Evolutionary conservation across 495 filamentous ascomycete genomes (phyloP).

Genomic region (Eremomyces bilateralis): DNA sequence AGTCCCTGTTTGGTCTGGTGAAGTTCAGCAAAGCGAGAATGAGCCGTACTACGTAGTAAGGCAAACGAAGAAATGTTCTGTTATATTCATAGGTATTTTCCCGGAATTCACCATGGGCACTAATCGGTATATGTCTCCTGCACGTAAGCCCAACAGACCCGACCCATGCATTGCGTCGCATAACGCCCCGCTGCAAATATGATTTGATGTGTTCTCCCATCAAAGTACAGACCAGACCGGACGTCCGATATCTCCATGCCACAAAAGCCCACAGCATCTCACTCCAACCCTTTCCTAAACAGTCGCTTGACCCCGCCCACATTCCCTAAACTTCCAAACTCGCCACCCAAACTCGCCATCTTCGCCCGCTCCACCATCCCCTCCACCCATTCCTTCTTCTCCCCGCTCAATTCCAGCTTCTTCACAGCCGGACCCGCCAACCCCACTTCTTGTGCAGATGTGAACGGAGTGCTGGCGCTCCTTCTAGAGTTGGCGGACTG

Average conservation of each 20-base stretch:
- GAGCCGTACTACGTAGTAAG: no score
- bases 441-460: slow-evolving; percentile 37
- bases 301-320: neutral
- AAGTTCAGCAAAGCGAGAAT: no score
- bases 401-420: slow-evolving; percentile 34
- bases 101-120: no score
- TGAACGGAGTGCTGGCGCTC: slow-evolving; percentile 29
- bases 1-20: no score
- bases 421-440: slow-evolving; percentile 39
- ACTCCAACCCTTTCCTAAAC: slow-evolving; percentile 1
- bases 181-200: neutral
- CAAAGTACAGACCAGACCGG: neutral
- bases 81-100: no score
- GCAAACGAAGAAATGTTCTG: no score
- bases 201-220: neutral
- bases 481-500: slow-evolving; percentile 18
- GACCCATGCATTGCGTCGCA: neutral
- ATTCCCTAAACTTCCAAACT: neutral
- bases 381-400: slow-evolving; percentile 50
- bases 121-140: neutral
- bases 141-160: neutral
- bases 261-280: neutral
- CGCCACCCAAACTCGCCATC: slow-evolving; percentile 1
- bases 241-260: neutral
- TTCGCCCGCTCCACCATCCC: slow-evolving; percentile 36